Evolutionary conservation across 495 filamentous ascomycete species (phyloP), one percentile per base, ranked within the genome.

Genomic region (Tuber borchii): DNA sequence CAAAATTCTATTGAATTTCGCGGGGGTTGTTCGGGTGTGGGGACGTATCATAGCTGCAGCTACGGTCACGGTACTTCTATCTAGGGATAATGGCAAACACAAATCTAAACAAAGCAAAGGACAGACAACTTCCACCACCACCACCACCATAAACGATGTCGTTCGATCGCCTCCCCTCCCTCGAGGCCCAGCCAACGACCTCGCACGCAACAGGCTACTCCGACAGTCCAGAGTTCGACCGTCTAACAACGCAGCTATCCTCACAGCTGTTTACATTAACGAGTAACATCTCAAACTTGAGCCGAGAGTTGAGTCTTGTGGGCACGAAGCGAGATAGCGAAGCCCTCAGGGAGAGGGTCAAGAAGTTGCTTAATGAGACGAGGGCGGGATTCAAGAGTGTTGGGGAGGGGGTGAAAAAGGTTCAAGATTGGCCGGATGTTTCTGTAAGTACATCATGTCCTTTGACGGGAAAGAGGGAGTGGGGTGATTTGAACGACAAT

Each of bases 211-310:
- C 86, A 34, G 90, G 93, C 79, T 97, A 96, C 84, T 87, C 91
- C 77, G 95, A 99, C 85, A 94, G 97, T 83, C 96, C 96, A 69
- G 94, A 95, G 79, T 99, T 98, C 88, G 87, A 91, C 78, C 87
- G 87, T 31, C 88, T 96, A 77, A 93, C 93, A 76, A 90, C 92
- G 81, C 87, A 89, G 37, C 89, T 98, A 71, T 94, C 91, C 80
- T 90, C 92, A 81, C 90, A 93, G 84, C 87, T 99, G 39, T 97
- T 97, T 84, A 88, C 87, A 40, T 88, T 99, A 73, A 97, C 93
- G 34, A 90, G 90, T 65, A 96, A 95, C 83, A 93, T 97, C 79
- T 90, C 91, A 74, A 89, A 90, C 43, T 86, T 99, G 9, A 91
- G 88, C 61, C 89, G 89, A 75, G 92, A 99, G 81, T 88, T 99